Evolutionary conservation across 2,329 filamentous ascomycete genomes (phyloP).

Genomic region (Knoxdaviesia proteae): DNA sequence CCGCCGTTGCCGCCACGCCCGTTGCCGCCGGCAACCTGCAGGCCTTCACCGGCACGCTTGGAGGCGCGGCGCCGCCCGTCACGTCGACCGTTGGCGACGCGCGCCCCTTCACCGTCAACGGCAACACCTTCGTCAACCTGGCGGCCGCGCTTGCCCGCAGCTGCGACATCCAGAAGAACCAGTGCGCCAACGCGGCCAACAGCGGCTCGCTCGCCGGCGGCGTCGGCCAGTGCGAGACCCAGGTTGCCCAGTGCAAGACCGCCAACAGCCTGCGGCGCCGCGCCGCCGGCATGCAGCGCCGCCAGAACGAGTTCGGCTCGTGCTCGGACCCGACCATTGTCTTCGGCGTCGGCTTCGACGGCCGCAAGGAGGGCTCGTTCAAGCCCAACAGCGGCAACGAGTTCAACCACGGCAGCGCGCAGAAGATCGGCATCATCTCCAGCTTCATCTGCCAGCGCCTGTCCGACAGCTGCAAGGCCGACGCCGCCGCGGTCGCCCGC

Average conservation of each 20-base stretch:
- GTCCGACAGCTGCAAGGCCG: slow-evolving; percentile 10
- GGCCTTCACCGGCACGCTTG: slow-evolving; percentile 21
- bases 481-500: slow-evolving; percentile 5
- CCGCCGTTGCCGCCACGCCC: slow-evolving; percentile 2
- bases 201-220: slow-evolving; percentile 14
- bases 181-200: slow-evolving; percentile 27
- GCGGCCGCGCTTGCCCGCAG: slow-evolving; percentile 24
- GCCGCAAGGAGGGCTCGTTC: slow-evolving; percentile 21
- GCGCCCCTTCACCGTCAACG: slow-evolving; percentile 30
- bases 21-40: slow-evolving; percentile 17
- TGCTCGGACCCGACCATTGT: slow-evolving; percentile 26
- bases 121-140: slow-evolving; percentile 28
- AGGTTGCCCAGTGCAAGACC: slow-evolving; percentile 17
- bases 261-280: slow-evolving; percentile 4
- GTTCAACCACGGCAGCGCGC: slow-evolving; percentile 31
- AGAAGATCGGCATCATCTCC: slow-evolving; percentile 17
- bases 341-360: slow-evolving; percentile 26
- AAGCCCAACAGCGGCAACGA: slow-evolving; percentile 16
- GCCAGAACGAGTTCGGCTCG: slow-evolving; percentile 17
- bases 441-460: slow-evolving; percentile 25
- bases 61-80: slow-evolving; percentile 21
- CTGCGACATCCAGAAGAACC: slow-evolving; percentile 28
- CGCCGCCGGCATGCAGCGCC: not conserved
- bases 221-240: slow-evolving; percentile 17
- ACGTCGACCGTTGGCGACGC: slow-evolving; percentile 12